phyloP scores from a whole-genome alignment of 352 stramenopile genomes.

The Phytopythium montanum region DNA sequence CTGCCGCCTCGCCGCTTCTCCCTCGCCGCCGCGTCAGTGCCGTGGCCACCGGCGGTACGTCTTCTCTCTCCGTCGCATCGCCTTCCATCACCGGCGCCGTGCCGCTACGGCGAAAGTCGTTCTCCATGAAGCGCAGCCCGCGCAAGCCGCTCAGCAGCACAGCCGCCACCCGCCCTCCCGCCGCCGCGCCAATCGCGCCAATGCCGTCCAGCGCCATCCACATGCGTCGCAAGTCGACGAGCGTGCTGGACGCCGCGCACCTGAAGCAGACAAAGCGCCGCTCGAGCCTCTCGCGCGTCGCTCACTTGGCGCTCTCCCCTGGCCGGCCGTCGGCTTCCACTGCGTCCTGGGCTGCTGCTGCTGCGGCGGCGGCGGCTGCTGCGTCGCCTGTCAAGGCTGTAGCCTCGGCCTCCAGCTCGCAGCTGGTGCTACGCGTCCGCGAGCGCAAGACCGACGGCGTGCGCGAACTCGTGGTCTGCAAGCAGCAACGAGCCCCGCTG shows the following conservation, averaged over 20 bases:
- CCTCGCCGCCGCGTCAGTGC: constrained; percentile 1
- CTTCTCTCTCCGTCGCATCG: constrained; percentile 13
- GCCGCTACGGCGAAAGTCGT: constrained; percentile 54
- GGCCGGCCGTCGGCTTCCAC: constrained; percentile 5
- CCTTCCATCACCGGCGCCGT: constrained; percentile 35
- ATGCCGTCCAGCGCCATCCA: background rate
- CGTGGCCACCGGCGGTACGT: constrained; percentile 10
- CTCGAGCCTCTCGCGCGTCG: constrained; percentile 14
- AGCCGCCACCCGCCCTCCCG: too few species aligned
- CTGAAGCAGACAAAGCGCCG: constrained; percentile 4
- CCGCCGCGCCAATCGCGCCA: background rate
- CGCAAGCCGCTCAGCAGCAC: constrained; percentile 16
- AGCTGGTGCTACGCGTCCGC: constrained; percentile 58
- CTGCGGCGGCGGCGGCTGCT: constrained; percentile 3
- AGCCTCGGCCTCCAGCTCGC: constrained; percentile 15
- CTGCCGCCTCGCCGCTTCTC: background rate
- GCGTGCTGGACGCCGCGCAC: constrained; percentile 21
- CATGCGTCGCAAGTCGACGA: constrained; percentile 59
- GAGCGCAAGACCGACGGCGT: constrained; percentile 42
- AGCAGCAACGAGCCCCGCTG: constrained; percentile 34
- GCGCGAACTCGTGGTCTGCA: constrained; percentile 60
- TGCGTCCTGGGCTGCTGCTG: too few species aligned
- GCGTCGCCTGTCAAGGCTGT: constrained; percentile 7
- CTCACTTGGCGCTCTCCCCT: constrained; percentile 2
- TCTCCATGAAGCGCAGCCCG: constrained; percentile 62